Percentiles rank a stretch among this genome's conserved stretches.
Conservation (phyloP, 2,329 filamentous ascomycete genomes). For the Rutstroemia sp. region DNA sequence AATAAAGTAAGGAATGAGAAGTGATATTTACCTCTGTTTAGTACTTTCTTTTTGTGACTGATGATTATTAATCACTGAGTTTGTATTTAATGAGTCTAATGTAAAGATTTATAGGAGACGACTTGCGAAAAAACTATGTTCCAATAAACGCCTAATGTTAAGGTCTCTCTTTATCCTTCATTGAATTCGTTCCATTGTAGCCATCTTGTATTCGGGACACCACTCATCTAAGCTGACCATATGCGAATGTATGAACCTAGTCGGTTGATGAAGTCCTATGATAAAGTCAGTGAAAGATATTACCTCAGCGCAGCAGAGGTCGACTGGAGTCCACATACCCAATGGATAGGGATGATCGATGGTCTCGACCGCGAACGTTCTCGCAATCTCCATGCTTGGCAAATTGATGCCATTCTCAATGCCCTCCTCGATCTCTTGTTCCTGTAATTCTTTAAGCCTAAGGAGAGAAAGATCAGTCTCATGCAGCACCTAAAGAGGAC, state of each 20-base stretch:
- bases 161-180: neutral
- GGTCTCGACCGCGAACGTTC: slow-evolving; percentile 28
- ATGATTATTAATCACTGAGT: too few species aligned
- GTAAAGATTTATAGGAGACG: too few species aligned
- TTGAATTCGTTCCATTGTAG: slow-evolving; percentile 4
- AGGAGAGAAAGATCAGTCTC: neutral
- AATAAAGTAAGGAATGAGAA: neutral
- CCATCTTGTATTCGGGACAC: slow-evolving; percentile 24
- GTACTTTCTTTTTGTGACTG: too few species aligned
- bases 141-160: too few species aligned
- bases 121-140: too few species aligned
- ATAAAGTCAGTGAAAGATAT: neutral
- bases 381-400: slow-evolving; percentile 25
- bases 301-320: neutral
- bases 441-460: slow-evolving; percentile 21
- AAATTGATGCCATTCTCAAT: slow-evolving; percentile 23
- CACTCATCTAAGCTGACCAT: slow-evolving; percentile 20
- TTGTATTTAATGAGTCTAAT: too few species aligned
- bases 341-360: slow-evolving; percentile 29
- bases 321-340: slow-evolving; percentile 12
- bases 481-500: neutral
- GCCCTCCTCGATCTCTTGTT: slow-evolving; percentile 17
- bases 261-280: slow-evolving; percentile 22
- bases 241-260: slow-evolving; percentile 20
- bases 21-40: neutral